Base-by-base conservation (phyloP, 2,329 filamentous ascomycete genomes). In the Drechslerella coelobrocha region DNA sequence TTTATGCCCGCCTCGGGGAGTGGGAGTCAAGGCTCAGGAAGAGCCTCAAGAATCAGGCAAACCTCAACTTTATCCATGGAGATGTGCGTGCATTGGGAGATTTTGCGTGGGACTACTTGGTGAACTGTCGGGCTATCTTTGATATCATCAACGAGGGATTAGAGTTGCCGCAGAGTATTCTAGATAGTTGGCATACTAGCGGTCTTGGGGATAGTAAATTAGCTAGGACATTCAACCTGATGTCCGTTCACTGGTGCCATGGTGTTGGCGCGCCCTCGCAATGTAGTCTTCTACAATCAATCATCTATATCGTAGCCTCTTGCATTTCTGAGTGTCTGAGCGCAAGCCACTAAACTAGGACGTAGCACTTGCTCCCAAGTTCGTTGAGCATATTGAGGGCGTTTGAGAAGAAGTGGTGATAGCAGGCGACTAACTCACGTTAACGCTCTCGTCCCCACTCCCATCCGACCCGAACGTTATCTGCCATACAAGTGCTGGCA, bases 41-140 rank as follows among this genome's bases (percentile, higher is more conserved):
- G 5, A 50, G 7, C n/a, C 17, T 68, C 4, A 8, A 12, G 10
- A n/a, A 34, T 14, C 50, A 43, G 23, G 55, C 55, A 5, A 12
- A 60, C 23, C 41, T 55, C 12, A 7, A 51, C 1, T 17, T 68
- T 26, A 17, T 68, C 8, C 41, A 23, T 23, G 39, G 24, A 17
- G 26, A 39, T 6, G 27, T 68, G 2, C 19, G 31, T 1, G 63
- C 54, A 10, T 37, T 61, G 1, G 50, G 51, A 26, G 19, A 54
- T 5, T 61, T 61, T 19, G 31, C 21, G 2, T 68, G 62, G 62
- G 37, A 37, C 1, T 68, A 68, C 14, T 48, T 24, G n/a, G 23
- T 31, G 10, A 50, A 9, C 19, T 61, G 43, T 26, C n/a, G 29
- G 5, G 14, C 29, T 9, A 24, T 68, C 10, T 61, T 55, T 8